Percentiles rank a stretch among this genome's conserved stretches.
phyloP scores from a whole-genome alignment of 495 filamentous ascomycete genomes.

The Penicillium arizonense region DNA sequence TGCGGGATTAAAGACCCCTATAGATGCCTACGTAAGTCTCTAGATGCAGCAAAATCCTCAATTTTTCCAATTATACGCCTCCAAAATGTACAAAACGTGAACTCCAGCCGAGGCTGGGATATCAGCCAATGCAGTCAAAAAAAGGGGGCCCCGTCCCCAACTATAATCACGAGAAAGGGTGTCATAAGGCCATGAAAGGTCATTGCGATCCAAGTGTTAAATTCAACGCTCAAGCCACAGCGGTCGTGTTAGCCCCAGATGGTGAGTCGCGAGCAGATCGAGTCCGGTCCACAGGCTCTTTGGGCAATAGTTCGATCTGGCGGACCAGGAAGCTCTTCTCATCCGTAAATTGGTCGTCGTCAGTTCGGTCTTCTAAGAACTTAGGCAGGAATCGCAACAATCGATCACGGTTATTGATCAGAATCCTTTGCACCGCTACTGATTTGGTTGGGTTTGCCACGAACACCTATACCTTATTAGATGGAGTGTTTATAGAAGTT shows the following conservation, averaged over 20 bases:
- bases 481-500: background rate
- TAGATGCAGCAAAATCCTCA: background rate
- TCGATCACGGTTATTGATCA: slow-evolving; percentile 92
- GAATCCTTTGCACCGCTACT: slow-evolving; percentile 85
- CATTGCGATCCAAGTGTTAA: slow-evolving; percentile 13
- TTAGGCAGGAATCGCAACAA: slow-evolving; percentile 83
- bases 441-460: slow-evolving; percentile 97
- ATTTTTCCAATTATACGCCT: background rate
- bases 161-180: slow-evolving; percentile 3
- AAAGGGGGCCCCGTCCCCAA: slow-evolving; percentile 6
- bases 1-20: background rate
- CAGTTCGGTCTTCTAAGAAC: slow-evolving; percentile 91
- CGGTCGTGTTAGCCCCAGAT: slow-evolving; percentile 35
- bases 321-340: slow-evolving; percentile 96
- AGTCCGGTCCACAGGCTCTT: slow-evolving; percentile 56
- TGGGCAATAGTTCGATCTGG: slow-evolving; percentile 80
- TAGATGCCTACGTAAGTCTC: background rate
- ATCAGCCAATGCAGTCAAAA: slow-evolving; percentile 22
- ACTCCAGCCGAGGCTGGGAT: slow-evolving; percentile 21
- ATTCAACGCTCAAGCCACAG: slow-evolving; percentile 25
- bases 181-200: slow-evolving; percentile 13
- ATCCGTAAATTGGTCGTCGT: slow-evolving; percentile 98
- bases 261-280: slow-evolving; percentile 33
- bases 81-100: slow-evolving; percentile 12
- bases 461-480: slow-evolving; percentile 66